Base-by-base conservation (phyloP, 768 basidiomycete genomes). In the Erythrobasidium yunnanense region DNA sequence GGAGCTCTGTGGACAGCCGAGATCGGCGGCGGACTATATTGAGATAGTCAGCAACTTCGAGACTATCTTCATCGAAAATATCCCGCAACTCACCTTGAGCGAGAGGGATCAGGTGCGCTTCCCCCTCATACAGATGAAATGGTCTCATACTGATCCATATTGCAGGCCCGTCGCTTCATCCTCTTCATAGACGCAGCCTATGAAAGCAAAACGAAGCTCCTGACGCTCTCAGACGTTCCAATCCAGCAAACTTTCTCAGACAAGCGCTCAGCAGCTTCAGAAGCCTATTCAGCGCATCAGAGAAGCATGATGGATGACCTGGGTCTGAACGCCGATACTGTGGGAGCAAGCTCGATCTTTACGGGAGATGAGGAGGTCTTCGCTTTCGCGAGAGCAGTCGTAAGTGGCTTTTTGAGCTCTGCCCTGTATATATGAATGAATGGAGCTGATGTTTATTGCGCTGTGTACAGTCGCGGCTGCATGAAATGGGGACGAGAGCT, bases 361-460 rank as follows among this genome's bases (percentile, higher is more conserved):
- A 86, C 86, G 0, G 92, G 93, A 2, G 92, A 97, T 73, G 95
- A 97, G 76, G 95, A 97, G 76, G 75, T 96, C 0, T 99, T 99
- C 74, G 95, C 95, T 0, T 99, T 96, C 75, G 91, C 90, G 11
- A 83, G 95, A 34, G 92, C 92, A 50, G 76, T 79, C 71, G 74
- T 76, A 54, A 42, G 74, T 71, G 11, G 17, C 6, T 32, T 17
- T 3, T 7, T 34, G n/a, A 4, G 23, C 33, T 25, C 34, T n/a
- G n/a, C n/a, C n/a, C n/a, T n/a, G n/a, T n/a, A n/a, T n/a, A n/a
- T n/a, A n/a, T n/a, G n/a, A n/a, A n/a, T n/a, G n/a, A n/a, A n/a
- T n/a, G n/a, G n/a, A n/a, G n/a, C n/a, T n/a, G n/a, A n/a, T n/a
- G 34, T 34, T 55, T 33, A 32, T 32, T 55, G 18, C n/a, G 25